Base-by-base conservation (phyloP, 768 basidiomycete genomes). In the Macrolepiota fuliginosa region DNA sequence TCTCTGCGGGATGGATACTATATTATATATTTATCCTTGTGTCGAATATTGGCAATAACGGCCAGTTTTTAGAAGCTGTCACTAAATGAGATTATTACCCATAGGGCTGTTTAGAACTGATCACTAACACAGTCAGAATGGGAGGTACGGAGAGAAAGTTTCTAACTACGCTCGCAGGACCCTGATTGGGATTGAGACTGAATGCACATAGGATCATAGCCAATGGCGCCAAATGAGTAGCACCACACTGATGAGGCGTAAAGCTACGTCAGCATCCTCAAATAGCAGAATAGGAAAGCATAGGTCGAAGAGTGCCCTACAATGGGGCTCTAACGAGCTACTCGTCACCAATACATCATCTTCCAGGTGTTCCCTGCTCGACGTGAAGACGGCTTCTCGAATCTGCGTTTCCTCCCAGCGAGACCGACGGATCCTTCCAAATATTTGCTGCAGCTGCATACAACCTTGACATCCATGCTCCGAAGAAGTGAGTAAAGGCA, bases 271-370 rank as follows among this genome's bases (percentile, higher is more conserved):
- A 6, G 88, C 57, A 55, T 70, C 74, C 32, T 85, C 81, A 0
- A 91, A 80, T 0, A 83, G 74, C 13, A 91, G 66, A 50, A 92
- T 77, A 0, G 90, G 84, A 5, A 92, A 67, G 24, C 92, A 70
- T 0, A 90, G 90, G 0, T 89, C 91, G 64, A 92, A 92, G 2
- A 91, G 69, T 69, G 91, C 91, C 63, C 89, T 90, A 64, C 5
- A 54, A 40, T 22, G 51, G 37, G 54, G 29, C 25, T 47, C 4
- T 17, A 12, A 36, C n/a, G 2, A 70, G 80, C 47, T 62, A 88
- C 85, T 83, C 84, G 64, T 80, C 71, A 92, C 73, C 29, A 91
- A 69, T 0, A 81, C 70, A 73, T 93, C 91, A 4, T 75, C 80
- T 0, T 65, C 74, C 32, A 72, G 64, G 12, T 89, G 84, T 60